A percentile compares a stretch with the other conserved stretches of the same genome.
Conservation (phyloP, 2,329 filamentous ascomycete genomes). For the Fusarium concolor region DNA sequence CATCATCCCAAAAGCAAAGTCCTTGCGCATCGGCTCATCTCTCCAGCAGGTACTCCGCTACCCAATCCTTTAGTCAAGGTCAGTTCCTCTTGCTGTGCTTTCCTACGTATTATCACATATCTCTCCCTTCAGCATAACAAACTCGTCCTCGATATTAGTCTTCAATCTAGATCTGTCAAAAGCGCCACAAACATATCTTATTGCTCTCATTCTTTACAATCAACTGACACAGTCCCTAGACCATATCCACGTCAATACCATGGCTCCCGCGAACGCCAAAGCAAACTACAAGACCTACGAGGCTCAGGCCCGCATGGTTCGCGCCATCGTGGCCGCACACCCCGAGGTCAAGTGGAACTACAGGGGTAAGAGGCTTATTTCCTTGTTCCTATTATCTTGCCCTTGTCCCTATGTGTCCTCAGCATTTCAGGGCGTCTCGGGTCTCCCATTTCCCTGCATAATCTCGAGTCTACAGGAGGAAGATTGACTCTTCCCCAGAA, state of each 20-base stretch:
- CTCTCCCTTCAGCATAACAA: background rate
- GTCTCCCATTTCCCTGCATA: background rate
- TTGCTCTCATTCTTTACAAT: background rate
- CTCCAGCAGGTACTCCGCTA: background rate
- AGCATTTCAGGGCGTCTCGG: background rate
- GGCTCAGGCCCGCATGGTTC: conserved; percentile 68
- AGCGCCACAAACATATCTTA: background rate
- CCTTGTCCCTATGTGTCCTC: background rate
- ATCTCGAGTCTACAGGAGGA: conserved; percentile 36
- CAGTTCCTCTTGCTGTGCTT: background rate
- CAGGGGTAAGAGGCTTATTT: conserved; percentile 62
- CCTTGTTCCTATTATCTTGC: background rate
- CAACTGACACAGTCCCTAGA: background rate
- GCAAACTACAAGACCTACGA: conserved; percentile 72
- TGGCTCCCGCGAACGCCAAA: conserved; percentile 57
- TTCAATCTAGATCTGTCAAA: background rate
- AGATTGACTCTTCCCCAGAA: conserved; percentile 55
- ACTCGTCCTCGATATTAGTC: background rate
- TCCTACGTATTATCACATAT: background rate
- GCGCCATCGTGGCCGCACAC: conserved; percentile 70
- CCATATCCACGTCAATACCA: conserved; percentile 40
- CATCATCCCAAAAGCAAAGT: background rate
- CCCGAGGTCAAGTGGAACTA: conserved; percentile 68
- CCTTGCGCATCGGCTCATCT: background rate
- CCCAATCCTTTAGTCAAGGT: conserved; percentile 12